A percentile compares a stretch with the other conserved stretches of the same genome.
phyloP scores from a whole-genome alignment of 2,329 filamentous ascomycete species.

The Venturiaceae sp. region DNA sequence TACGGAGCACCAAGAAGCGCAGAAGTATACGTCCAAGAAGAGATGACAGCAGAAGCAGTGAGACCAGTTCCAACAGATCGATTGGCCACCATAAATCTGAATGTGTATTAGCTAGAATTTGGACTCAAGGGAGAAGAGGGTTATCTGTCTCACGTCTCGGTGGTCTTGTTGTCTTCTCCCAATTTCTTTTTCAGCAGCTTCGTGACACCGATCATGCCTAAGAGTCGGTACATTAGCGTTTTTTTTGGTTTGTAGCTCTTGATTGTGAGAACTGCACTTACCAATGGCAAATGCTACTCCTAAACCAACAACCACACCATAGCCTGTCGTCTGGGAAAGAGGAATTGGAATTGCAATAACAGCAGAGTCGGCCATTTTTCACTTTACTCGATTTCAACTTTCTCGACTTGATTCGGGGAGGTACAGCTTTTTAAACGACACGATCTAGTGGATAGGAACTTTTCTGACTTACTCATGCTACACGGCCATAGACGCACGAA shows the following conservation, averaged over 20 bases:
- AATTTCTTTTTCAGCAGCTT: background rate
- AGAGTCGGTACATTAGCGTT: slow-evolving; percentile 76
- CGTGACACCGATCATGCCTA: slow-evolving; percentile 10
- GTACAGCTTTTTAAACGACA: background rate
- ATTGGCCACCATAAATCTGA: slow-evolving; percentile 45
- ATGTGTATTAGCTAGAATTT: slow-evolving; percentile 20
- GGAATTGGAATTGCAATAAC: slow-evolving; percentile 13
- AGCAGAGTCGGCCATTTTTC: background rate
- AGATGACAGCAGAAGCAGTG: slow-evolving; percentile 82
- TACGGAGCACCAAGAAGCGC: slow-evolving; percentile 48
- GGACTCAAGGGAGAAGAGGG: slow-evolving; percentile 20
- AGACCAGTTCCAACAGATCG: slow-evolving; percentile 82
- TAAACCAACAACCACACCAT: slow-evolving; percentile 67
- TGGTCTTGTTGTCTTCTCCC: slow-evolving; percentile 3
- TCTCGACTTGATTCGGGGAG: background rate
- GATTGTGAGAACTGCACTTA: slow-evolving; percentile 57
- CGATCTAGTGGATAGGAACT: background rate
- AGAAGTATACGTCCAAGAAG: slow-evolving; percentile 87
- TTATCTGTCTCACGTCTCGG: slow-evolving; percentile 3
- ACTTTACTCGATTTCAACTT: background rate
- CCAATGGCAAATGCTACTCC: slow-evolving; percentile 66
- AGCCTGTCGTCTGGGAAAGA: slow-evolving; percentile 55
- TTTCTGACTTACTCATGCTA: background rate
- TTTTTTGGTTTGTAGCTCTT: slow-evolving; percentile 75
- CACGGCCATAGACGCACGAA: background rate